Conservation (phyloP, 805 yeast species). For the Candida qinlingensis region DNA sequence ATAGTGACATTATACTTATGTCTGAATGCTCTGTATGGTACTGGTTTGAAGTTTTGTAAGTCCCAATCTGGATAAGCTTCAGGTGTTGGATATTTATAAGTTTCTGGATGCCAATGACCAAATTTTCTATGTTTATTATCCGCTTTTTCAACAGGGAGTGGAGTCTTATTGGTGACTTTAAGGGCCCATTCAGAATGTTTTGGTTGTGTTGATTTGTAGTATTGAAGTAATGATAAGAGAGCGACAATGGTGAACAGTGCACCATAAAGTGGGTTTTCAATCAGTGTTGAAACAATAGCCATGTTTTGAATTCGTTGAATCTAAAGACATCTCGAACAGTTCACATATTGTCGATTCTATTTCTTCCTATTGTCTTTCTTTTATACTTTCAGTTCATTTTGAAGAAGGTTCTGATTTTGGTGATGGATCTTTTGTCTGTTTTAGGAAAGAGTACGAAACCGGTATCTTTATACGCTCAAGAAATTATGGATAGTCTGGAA, state of each 20-base stretch:
- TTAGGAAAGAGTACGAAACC: background rate
- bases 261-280: background rate
- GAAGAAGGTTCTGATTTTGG: background rate
- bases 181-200: conserved; percentile 4
- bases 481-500: background rate
- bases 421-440: conserved; percentile 1
- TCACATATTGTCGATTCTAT: too few species aligned
- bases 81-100: conserved; percentile 45
- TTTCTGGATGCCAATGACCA: conserved; percentile 53
- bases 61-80: conserved; percentile 31
- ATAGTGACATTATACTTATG: conserved; percentile 60
- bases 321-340: background rate
- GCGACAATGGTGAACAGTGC: background rate
- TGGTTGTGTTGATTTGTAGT: background rate
- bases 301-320: background rate
- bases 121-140: conserved; percentile 40
- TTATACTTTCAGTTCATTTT: too few species aligned
- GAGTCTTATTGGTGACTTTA: conserved; percentile 12
- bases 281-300: background rate
- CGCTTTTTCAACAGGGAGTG: conserved; percentile 30
- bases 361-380: background rate
- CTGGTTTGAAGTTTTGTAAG: conserved; percentile 13
- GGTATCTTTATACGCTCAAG: background rate
- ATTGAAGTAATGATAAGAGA: background rate
- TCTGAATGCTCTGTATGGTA: conserved; percentile 44